phyloP scores from a whole-genome alignment of 139 green algal species.

The Chlorella ohadii region DNA sequence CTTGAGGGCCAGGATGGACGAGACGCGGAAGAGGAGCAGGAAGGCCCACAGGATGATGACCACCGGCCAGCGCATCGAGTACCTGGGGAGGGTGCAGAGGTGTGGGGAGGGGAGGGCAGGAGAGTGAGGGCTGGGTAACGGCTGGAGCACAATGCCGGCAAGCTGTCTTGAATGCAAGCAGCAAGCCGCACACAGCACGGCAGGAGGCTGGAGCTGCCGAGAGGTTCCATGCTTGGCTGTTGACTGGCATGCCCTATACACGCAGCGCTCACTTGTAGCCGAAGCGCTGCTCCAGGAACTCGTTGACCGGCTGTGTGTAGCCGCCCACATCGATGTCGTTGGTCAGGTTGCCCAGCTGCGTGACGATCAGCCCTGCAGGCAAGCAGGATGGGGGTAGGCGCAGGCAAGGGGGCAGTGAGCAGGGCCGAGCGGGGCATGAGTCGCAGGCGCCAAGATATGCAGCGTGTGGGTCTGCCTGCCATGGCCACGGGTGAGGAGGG shows the following conservation, averaged over 20 bases:
- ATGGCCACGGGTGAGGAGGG: too few species aligned
- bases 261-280: slow-evolving; percentile 30
- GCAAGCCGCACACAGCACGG: too few species aligned
- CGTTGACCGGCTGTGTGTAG: slow-evolving; percentile 16
- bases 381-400: too few species aligned
- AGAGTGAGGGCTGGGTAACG: neutral
- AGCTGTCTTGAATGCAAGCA: too few species aligned
- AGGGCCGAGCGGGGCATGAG: too few species aligned
- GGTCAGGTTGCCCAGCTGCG: slow-evolving; percentile 44
- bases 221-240: too few species aligned
- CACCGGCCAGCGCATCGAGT: slow-evolving; percentile 11
- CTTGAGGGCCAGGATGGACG: slow-evolving; percentile 19
- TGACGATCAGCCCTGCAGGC: slow-evolving; percentile 27
- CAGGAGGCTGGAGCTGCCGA: too few species aligned
- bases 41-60: slow-evolving; percentile 35
- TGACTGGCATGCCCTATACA: neutral
- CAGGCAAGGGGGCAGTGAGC: too few species aligned
- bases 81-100: neutral
- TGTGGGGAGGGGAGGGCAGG: neutral
- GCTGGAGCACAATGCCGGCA: too few species aligned
- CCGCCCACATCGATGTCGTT: slow-evolving; percentile 7
- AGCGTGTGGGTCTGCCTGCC: too few species aligned
- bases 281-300: slow-evolving; percentile 55
- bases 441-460: too few species aligned
- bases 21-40: slow-evolving; percentile 17